These are phyloP conservation scores for Kodamaea kakaduensis DNA, from an alignment of 805 yeast species.

Conservation along the genomic window DNA sequence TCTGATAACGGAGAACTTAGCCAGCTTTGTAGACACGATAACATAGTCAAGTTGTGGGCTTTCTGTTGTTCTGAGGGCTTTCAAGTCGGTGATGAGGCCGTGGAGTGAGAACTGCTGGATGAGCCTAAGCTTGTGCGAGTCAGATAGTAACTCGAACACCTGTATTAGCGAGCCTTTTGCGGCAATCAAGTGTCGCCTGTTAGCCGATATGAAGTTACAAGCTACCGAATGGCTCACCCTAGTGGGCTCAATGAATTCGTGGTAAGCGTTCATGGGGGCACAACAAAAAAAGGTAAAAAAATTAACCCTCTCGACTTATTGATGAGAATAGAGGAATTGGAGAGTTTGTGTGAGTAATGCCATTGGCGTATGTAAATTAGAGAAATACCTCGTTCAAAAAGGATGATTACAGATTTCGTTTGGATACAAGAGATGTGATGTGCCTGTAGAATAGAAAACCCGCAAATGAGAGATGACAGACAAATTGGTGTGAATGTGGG, in stretches of 20 bases:
- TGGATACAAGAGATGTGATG: too few species aligned
- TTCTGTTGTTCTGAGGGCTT: slow-evolving; percentile 46
- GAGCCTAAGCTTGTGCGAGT: slow-evolving; percentile 26
- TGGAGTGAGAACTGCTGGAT: slow-evolving; percentile 65
- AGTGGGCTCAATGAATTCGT: slow-evolving; percentile 73
- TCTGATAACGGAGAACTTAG: slow-evolving; percentile 70
- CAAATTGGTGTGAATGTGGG: too few species aligned
- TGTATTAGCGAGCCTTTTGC: slow-evolving; percentile 71
- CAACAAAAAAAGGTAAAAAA: neutral
- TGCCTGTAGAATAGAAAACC: too few species aligned
- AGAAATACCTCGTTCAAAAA: too few species aligned
- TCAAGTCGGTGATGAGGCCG: slow-evolving; percentile 63
- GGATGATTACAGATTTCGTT: too few species aligned
- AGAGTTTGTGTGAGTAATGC: too few species aligned
- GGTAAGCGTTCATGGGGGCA: slow-evolving; percentile 66
- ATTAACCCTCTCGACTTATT: too few species aligned
- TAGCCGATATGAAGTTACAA: slow-evolving; percentile 46
- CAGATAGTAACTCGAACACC: slow-evolving; percentile 43
- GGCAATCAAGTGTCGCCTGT: slow-evolving; percentile 53
- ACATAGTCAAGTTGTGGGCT: slow-evolving; percentile 53
- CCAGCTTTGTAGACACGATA: slow-evolving; percentile 62
- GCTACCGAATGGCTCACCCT: slow-evolving; percentile 59
- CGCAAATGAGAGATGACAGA: too few species aligned
- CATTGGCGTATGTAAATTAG: too few species aligned
- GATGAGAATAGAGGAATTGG: too few species aligned